Conservation (phyloP, 2,329 filamentous ascomycete genomes). For the Cercospora zeae-maydis region DNA sequence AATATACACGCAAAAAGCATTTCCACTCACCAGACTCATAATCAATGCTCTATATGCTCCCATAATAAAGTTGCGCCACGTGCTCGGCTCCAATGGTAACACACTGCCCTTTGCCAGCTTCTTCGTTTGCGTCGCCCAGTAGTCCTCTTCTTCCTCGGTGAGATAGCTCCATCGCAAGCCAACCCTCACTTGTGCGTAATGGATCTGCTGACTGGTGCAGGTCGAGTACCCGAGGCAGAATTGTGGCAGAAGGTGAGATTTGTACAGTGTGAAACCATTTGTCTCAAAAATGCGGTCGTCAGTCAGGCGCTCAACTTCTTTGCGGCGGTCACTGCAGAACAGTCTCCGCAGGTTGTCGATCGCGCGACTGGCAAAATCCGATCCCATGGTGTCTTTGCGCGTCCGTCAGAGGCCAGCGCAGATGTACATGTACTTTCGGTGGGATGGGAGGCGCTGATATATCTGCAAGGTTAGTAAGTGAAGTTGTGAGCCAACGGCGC, state of each 20-base stretch:
- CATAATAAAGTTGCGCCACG: neutral
- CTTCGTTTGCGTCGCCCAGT: neutral
- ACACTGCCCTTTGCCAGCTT: neutral
- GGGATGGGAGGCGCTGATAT: neutral
- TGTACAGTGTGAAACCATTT: slow-evolving; percentile 9
- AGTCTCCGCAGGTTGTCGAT: neutral
- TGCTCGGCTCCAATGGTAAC: neutral
- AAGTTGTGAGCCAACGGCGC: neutral
- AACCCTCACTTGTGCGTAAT: slow-evolving; percentile 5
- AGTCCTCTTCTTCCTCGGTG: neutral
- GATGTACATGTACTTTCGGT: neutral
- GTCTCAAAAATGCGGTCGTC: neutral
- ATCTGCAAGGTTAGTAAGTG: neutral
- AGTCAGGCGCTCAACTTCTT: neutral
- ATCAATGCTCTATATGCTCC: neutral
- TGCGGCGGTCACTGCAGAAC: neutral
- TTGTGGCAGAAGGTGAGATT: slow-evolving; percentile 6
- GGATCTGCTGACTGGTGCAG: neutral
- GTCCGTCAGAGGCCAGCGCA: neutral
- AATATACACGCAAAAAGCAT: too few relatives aligned
- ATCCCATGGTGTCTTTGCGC: neutral
- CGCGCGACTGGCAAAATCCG: neutral
- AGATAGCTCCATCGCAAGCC: slow-evolving; percentile 9
- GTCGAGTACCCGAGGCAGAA: neutral
- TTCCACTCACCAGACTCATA: neutral